phyloP scores from a whole-genome alignment of 768 basidiomycete species.

The Mycena crocata region DNA sequence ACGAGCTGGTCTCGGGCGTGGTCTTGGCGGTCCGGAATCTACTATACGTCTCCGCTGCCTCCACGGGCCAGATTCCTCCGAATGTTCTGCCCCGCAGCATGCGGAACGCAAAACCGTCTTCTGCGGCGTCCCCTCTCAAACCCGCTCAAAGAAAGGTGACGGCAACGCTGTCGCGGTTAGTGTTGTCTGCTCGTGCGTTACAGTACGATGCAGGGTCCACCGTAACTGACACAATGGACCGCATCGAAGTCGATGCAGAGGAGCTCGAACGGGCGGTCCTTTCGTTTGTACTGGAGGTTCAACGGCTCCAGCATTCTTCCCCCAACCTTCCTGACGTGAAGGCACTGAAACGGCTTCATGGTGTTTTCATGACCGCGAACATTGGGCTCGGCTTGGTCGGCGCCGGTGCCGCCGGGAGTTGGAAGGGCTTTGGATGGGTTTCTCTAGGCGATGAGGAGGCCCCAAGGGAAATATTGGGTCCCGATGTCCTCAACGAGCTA shows the following conservation, averaged over 20 bases:
- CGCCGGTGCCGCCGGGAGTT: slow-evolving; percentile 77
- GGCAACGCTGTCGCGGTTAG: slow-evolving; percentile 88
- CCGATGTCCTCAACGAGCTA: slow-evolving; percentile 67
- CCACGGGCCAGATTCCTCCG: slow-evolving; percentile 70
- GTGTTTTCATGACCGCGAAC: slow-evolving; percentile 69
- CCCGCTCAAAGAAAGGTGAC: slow-evolving; percentile 88
- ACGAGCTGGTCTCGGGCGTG: slow-evolving; percentile 69
- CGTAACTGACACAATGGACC: slow-evolving; percentile 69
- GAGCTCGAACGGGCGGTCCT: slow-evolving; percentile 80
- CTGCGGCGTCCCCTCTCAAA: slow-evolving; percentile 71
- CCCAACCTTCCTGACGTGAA: slow-evolving; percentile 42
- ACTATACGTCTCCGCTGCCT: slow-evolving; percentile 73
- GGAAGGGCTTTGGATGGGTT: slow-evolving; percentile 91
- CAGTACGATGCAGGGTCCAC: slow-evolving; percentile 81
- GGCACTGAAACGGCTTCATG: slow-evolving; percentile 67
- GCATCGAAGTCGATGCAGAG: slow-evolving; percentile 81
- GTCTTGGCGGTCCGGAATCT: slow-evolving; percentile 83
- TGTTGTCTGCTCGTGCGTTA: slow-evolving; percentile 91
- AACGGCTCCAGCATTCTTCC: slow-evolving; percentile 60
- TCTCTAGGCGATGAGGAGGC: slow-evolving; percentile 61
- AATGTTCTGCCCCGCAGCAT: slow-evolving; percentile 63
- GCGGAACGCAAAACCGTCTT: slow-evolving; percentile 56
- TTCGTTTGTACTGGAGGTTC: slow-evolving; percentile 78
- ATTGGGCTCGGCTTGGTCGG: slow-evolving; percentile 85
- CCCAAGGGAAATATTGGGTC: slow-evolving; percentile 60